Evolutionary conservation across 257 asterid genomes (phyloP), one percentile per base, ranked within the genome.

Genomic region (Solanum okadae): DNA sequence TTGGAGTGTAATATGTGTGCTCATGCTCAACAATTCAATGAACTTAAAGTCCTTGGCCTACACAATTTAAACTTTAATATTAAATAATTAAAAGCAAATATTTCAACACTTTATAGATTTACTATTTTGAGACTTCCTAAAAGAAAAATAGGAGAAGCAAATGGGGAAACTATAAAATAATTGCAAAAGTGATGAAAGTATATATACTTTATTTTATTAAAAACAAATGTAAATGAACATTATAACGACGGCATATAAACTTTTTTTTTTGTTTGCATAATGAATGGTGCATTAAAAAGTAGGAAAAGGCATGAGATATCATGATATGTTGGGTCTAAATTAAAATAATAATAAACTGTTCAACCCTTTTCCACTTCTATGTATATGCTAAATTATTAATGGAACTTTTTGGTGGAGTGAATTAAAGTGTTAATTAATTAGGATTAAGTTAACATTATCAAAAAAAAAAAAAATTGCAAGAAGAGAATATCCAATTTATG

Each of bases 301-400:
- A 83, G 35, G 35, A 73, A 23, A 42, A 83, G 88, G 2, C 52
- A 81, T 29, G 29, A 29, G 44, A 82, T 49, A 81, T 40, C 84
- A n/a, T 44, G 38, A 46, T 46, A 5, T 81, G 68, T 81, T 22
- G 16, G 29, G 86, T 18, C 61, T 77, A 40, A 40, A 77, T 29
- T 46, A 27, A 81, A 81, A 18, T 49, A 49, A 49, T 18, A 18
- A 82, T 31, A 31, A 49, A 20, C 3, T 18, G 16, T 88, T 72
- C 91, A 90, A 87, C 90, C 67, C 84, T 91, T 90, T 90, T 85
- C 91, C 91, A 87, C 91, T 87, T 79, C 44, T 81, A 18, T 33
- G 25, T 61, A 87, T 87, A 79, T 84, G 33, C 88, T 88, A 44
- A 88, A 78, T 68, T 75, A 78, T 68, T 75, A 78, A 84, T 86